These are phyloP conservation scores for Choiromyces venosus DNA, from an alignment of 495 filamentous ascomycete species.

Conservation along the genomic window DNA sequence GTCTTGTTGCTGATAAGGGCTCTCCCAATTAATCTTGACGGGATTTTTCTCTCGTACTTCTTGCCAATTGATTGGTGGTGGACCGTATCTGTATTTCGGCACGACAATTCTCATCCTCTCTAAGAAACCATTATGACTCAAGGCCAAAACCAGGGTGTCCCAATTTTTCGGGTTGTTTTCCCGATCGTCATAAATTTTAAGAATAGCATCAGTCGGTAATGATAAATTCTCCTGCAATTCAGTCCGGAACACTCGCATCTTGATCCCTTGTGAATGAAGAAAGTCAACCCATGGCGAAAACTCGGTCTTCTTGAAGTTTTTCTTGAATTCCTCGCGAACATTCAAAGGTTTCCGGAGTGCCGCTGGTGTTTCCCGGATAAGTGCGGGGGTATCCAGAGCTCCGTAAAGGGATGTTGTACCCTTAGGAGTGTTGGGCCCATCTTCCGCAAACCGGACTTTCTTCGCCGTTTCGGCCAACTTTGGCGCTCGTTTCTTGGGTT, in stretches of 20 bases:
- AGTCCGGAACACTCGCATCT: slow-evolving; percentile 9
- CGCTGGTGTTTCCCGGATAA: slow-evolving; percentile 37
- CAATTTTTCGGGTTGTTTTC: slow-evolving; percentile 26
- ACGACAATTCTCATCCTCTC: slow-evolving; percentile 19
- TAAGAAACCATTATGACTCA: slow-evolving; percentile 28
- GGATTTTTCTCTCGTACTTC: slow-evolving; percentile 11
- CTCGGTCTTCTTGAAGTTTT: slow-evolving; percentile 31
- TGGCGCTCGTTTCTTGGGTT: not conserved
- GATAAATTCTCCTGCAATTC: slow-evolving; percentile 20
- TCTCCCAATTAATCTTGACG: slow-evolving; percentile 18
- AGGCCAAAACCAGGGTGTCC: slow-evolving; percentile 20
- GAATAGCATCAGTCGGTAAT: slow-evolving; percentile 32
- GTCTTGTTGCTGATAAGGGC: slow-evolving; percentile 32
- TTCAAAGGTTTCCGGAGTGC: slow-evolving; percentile 25
- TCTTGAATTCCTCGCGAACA: slow-evolving; percentile 30
- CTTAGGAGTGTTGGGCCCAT: slow-evolving; percentile 16
- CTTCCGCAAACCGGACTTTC: slow-evolving; percentile 26
- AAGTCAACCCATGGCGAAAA: slow-evolving; percentile 32
- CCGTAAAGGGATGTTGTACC: not conserved
- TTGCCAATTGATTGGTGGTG: slow-evolving; percentile 26
- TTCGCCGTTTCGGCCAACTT: not conserved
- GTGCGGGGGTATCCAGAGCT: slow-evolving; percentile 36
- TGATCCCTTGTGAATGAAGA: slow-evolving; percentile 26
- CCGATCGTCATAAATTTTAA: slow-evolving; percentile 28
- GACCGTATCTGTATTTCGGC: slow-evolving; percentile 13